Base-by-base conservation (phyloP, 164 flowering plant genomes). In the Vitis riparia region DNA sequence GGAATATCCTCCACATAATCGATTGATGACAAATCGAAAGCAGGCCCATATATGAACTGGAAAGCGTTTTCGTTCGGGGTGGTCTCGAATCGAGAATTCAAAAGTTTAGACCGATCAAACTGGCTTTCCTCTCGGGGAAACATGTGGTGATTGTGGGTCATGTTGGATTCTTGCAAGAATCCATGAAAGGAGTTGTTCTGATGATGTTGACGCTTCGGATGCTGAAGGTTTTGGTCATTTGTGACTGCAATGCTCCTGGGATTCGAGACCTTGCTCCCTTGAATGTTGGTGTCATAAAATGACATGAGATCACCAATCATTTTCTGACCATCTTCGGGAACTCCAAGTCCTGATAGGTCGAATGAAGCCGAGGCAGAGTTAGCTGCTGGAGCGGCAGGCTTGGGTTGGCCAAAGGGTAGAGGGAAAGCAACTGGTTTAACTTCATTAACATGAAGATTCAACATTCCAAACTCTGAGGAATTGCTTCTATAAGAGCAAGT, bases 261-360 rank as follows among this genome's bases (percentile, higher is more conserved):
- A 68, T 64, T 77, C 1, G 71, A 10, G 47, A 63, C 76, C 75
- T 77, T 82, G 75, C 73, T 85, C 55, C 78, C 78, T 63, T 78
- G 87, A 32, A 87, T 64, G 70, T 82, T 87, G 16, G 72, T 51
- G 30, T 91, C 93, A 58, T 92, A 92, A 17, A 81, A 79, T 0
- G 90, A 84, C 91, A 90, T 82, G 9, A 92, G 92, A 2, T 88
- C 92, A 53, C 71, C 76, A 30, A 92, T 92, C 81, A 82, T 77
- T 64, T 86, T 90, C 70, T 89, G 89, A 30, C 92, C 95, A 51
- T 92, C 95, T 76, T 88, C 86, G 5, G 95, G 90, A 63, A 92
- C 85, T 15, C 87, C 88, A 50, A 88, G 67, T 11, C 88, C 86
- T 1, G 89, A 63, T 49, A 82, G 70, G 71, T 81, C 86, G 61